Evolutionary conservation across 306 rosid genomes (phyloP).

Genomic region (Abrus precatorius): DNA sequence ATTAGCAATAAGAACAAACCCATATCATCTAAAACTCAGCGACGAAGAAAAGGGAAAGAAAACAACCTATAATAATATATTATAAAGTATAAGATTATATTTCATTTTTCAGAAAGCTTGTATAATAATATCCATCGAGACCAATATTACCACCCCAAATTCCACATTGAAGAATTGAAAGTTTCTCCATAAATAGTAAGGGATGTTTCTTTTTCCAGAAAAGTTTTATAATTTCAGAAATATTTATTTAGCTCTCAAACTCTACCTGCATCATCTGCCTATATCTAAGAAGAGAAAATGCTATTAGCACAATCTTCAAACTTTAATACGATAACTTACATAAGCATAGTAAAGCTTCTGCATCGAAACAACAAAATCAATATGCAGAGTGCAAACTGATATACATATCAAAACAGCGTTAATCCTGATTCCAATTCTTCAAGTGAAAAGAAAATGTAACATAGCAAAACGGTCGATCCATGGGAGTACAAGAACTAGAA

Average conservation of each 20-base stretch:
- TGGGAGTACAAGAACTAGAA: not conserved
- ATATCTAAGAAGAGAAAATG: not conserved
- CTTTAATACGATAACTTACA: not conserved
- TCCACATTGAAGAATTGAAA: not conserved
- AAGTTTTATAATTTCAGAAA: not conserved
- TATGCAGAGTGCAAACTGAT: not conserved
- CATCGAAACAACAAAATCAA: not conserved
- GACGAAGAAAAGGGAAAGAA: not conserved
- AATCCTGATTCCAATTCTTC: constrained; percentile 14
- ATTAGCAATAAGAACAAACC: not conserved
- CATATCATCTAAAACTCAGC: not conserved
- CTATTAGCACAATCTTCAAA: not conserved
- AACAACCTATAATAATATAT: not conserved
- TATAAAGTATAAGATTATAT: not conserved
- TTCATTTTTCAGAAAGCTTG: not conserved
- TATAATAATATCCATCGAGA: not conserved
- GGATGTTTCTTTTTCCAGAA: not conserved
- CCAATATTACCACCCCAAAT: constrained; percentile 5
- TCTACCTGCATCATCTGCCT: not conserved
- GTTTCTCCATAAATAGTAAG: constrained; percentile 10
- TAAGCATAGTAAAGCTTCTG: not conserved
- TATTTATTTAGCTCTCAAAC: not conserved
- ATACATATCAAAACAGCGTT: not conserved
- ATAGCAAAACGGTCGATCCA: not conserved
- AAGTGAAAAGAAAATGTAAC: not conserved